A percentile compares a stretch with the other conserved stretches of the same genome.
Conservation (phyloP, 1,284 basidiomycete species). For the Austroboletus novae-zelandiae region DNA sequence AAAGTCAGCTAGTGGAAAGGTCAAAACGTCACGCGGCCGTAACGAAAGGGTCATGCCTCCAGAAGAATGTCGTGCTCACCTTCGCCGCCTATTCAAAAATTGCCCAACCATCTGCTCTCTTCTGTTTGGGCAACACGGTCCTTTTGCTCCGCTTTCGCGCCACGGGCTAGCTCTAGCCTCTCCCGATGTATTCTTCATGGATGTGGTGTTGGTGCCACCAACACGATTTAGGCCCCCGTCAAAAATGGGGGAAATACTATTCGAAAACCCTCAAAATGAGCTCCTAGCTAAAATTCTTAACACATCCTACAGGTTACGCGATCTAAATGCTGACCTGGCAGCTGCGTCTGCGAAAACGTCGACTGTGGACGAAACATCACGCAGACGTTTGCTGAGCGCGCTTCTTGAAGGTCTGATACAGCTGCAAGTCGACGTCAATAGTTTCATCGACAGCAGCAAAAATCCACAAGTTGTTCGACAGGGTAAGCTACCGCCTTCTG, state of each 20-base stretch:
- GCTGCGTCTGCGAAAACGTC: constrained; percentile 60
- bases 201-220: constrained; percentile 88
- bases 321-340: constrained; percentile 70
- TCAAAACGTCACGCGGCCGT: constrained; percentile 74
- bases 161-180: constrained; percentile 65
- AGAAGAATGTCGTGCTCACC: constrained; percentile 91
- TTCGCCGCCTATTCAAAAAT: constrained; percentile 85
- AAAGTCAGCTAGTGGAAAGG: constrained; percentile 72
- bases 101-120: constrained; percentile 83
- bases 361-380: constrained; percentile 53
- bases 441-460: constrained; percentile 96
- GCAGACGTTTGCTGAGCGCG: constrained; percentile 60
- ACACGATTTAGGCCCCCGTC: constrained; percentile 95
- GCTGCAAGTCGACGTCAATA: constrained; percentile 94
- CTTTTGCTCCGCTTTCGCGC: constrained; percentile 61
- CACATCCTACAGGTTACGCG: constrained; percentile 80
- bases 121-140: constrained; percentile 91
- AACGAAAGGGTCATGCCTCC: constrained; percentile 89
- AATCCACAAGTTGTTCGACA: constrained; percentile 85
- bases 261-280: constrained; percentile 97
- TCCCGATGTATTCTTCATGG: constrained; percentile 97
- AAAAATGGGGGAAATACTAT: constrained; percentile 89
- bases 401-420: constrained; percentile 86
- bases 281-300: constrained; percentile 84
- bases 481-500: constrained; percentile 90